Percentiles rank a stretch among this genome's conserved stretches.
Evolutionary conservation across 2,329 filamentous ascomycete species (phyloP).

Genomic region (Fusarium chaquense): DNA sequence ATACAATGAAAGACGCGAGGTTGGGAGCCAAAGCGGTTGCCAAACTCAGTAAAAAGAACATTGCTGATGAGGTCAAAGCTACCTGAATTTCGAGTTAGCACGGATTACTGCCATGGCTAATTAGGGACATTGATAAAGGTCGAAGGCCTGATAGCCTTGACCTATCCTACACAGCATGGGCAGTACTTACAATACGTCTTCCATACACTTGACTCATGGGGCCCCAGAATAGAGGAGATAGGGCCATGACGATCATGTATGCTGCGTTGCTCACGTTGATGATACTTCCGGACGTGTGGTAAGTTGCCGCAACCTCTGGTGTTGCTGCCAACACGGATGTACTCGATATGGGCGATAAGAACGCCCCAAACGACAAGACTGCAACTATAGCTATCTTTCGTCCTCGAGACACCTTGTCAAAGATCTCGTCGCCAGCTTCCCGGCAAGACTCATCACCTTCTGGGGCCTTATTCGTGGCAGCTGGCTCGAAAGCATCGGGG

Average conservation of each 20-base stretch:
- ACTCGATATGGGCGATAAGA: constrained; percentile 79
- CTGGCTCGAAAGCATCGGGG: constrained; percentile 46
- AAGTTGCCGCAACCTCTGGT: constrained; percentile 77
- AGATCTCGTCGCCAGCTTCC: constrained; percentile 64
- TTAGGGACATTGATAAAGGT: not conserved
- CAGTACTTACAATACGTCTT: constrained; percentile 63
- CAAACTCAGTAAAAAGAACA: constrained; percentile 77
- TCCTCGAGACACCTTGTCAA: constrained; percentile 70
- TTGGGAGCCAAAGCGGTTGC: constrained; percentile 80
- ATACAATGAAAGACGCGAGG: constrained; percentile 77
- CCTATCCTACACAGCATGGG: not conserved
- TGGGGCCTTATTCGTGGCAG: constrained; percentile 7
- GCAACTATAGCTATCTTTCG: constrained; percentile 76
- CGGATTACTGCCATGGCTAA: not conserved
- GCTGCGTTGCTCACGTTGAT: constrained; percentile 81
- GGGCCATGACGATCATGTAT: constrained; percentile 80
- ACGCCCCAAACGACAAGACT: constrained; percentile 79
- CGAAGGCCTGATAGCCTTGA: not conserved
- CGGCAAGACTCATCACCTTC: constrained; percentile 32
- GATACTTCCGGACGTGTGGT: constrained; percentile 73
- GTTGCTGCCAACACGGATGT: constrained; percentile 80
- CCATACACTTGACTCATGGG: constrained; percentile 76
- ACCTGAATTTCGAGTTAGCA: constrained; percentile 39
- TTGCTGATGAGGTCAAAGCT: constrained; percentile 66
- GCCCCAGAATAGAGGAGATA: constrained; percentile 77